These are phyloP conservation scores for Yamadazyma taylorii DNA, from an alignment of 1,139 yeast genomes.

Conservation along the genomic window DNA sequence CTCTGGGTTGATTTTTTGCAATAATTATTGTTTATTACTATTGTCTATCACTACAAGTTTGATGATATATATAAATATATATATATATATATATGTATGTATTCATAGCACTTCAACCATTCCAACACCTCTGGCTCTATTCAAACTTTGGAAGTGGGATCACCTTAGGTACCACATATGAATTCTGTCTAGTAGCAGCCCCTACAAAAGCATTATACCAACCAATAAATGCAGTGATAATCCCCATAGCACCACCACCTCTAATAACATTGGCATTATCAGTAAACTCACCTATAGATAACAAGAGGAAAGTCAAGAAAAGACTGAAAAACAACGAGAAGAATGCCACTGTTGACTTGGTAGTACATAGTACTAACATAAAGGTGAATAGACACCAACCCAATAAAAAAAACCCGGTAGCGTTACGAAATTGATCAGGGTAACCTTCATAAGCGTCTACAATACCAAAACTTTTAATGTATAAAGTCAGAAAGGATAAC, in stretches of 20 bases:
- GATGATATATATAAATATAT: too few species aligned
- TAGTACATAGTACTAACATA: constrained; percentile 55
- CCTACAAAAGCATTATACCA: constrained; percentile 52
- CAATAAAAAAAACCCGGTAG: constrained; percentile 59
- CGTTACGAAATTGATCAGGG: constrained; percentile 45
- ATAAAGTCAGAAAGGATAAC: constrained; percentile 62
- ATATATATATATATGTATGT: too few species aligned
- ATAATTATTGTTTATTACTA: too few species aligned
- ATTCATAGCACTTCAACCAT: too few species aligned
- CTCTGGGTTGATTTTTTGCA: too few species aligned
- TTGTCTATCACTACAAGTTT: too few species aligned
- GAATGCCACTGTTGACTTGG: constrained; percentile 66
- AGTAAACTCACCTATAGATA: constrained; percentile 58
- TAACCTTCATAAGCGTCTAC: constrained; percentile 47
- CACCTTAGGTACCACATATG: constrained; percentile 25
- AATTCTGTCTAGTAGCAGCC: constrained; percentile 25
- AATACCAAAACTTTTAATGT: constrained; percentile 57
- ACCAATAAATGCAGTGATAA: constrained; percentile 59
- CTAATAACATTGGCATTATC: constrained; percentile 44
- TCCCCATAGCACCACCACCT: constrained; percentile 75
- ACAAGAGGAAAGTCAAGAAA: constrained; percentile 53
- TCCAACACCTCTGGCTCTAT: not conserved
- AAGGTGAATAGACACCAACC: constrained; percentile 70
- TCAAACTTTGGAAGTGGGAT: constrained; percentile 16
- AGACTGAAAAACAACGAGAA: constrained; percentile 53